Conservation (phyloP, 306 rosid genomes). For the Vigna unguiculata region DNA sequence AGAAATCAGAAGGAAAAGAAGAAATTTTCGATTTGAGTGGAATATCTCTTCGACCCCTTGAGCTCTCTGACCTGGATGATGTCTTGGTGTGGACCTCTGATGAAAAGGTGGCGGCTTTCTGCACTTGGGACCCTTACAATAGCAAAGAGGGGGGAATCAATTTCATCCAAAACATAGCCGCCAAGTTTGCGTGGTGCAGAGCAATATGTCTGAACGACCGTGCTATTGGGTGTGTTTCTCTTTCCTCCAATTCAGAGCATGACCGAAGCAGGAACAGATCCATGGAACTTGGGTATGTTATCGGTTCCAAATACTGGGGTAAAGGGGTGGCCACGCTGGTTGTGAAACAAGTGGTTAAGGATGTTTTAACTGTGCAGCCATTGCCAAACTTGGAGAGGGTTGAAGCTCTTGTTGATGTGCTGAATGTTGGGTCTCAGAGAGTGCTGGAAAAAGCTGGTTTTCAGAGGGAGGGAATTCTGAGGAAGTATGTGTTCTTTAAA, state of each 20-base stretch:
- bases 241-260: constrained; percentile 37
- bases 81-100: constrained; percentile 69
- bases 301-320: constrained; percentile 71
- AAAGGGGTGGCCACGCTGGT: constrained; percentile 70
- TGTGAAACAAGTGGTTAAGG: constrained; percentile 60
- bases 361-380: constrained; percentile 56
- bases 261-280: constrained; percentile 49
- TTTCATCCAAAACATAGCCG: constrained; percentile 47
- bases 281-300: constrained; percentile 65
- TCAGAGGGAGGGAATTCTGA: constrained; percentile 66
- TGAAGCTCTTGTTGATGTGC: constrained; percentile 76
- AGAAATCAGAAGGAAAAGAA: constrained; percentile 25
- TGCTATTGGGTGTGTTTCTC: constrained; percentile 65
- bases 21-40: constrained; percentile 36
- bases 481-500: constrained; percentile 52
- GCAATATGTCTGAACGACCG: constrained; percentile 64
- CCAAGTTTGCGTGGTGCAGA: constrained; percentile 56
- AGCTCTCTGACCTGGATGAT: constrained; percentile 69
- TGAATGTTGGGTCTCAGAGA: constrained; percentile 70
- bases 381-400: constrained; percentile 67
- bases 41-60: constrained; percentile 60
- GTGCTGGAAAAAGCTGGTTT: constrained; percentile 81
- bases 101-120: constrained; percentile 58
- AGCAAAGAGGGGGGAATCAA: constrained; percentile 58
- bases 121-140: constrained; percentile 67